Evolutionary conservation across 2,329 filamentous ascomycete species (phyloP).

Genomic region (Colletotrichum spinosum): DNA sequence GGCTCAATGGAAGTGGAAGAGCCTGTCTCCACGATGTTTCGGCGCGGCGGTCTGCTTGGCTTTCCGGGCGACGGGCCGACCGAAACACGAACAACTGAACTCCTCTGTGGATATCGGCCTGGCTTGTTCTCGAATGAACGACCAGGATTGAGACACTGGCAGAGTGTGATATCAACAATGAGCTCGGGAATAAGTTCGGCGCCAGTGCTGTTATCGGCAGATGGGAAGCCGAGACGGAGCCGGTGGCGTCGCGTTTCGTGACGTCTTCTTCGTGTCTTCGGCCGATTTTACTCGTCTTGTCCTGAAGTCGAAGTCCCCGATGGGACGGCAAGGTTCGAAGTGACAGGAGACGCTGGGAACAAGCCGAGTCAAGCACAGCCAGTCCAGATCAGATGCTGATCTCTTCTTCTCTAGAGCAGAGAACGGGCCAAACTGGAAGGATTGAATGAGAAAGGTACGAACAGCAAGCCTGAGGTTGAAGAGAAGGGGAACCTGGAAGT

Average conservation of each 20-base stretch:
- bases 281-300: constrained; percentile 1
- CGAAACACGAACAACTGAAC: constrained; percentile 5
- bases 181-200: constrained; percentile 1
- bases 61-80: constrained; percentile 6
- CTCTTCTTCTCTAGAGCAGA: neutral
- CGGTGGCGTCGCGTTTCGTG: constrained; percentile 26
- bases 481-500: constrained; percentile 16
- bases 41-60: constrained; percentile 6
- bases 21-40: neutral
- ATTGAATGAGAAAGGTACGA: neutral
- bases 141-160: neutral
- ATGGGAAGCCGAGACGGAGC: constrained; percentile 33
- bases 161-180: neutral
- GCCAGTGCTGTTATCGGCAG: constrained; percentile 1
- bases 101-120: too few relatives aligned
- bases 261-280: constrained; percentile 14
- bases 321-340: constrained; percentile 8
- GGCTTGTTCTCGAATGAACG: constrained; percentile 3
- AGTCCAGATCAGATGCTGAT: constrained; percentile 6
- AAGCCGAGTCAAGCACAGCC: constrained; percentile 9
- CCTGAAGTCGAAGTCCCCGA: neutral
- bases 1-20: constrained; percentile 2
- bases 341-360: constrained; percentile 1
- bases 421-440: neutral
- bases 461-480: constrained; percentile 19